Evolutionary conservation across 169 alveolate genomes (phyloP), one percentile per base, ranked within the genome.

Genomic region (Plasmodium malariae): DNA sequence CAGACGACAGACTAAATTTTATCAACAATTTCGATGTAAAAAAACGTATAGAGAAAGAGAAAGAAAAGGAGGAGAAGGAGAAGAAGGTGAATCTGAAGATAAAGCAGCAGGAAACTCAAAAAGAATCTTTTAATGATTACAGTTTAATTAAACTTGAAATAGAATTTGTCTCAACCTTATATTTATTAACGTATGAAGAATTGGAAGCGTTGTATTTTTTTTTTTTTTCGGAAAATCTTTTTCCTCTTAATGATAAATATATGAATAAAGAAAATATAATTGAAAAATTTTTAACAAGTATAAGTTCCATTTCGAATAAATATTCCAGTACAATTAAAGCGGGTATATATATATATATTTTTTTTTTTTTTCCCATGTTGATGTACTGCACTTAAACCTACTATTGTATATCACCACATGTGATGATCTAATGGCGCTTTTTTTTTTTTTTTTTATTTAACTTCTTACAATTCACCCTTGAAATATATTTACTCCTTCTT

Each of bases 111-210:
- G 69, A 62, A 43, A 36, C 26, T 54, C 30, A 63, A 76, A 76
- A 45, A n/a, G 65, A 76, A 37, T 28, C 26, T 45, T 43, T 37
- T 5, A 62, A 76, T 43, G 60, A 76, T 28, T 76, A 76, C 71
- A 55, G 63, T 26, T 37, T 76, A 37, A 76, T 76, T 63, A 76
- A 76, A 76, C 89, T 76, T 43, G 89, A 76, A 62, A 76, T 76
- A 76, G 78, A 76, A 76, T 76, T 76, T 63, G 76, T 76, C 21
- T 67, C 89, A 62, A 76, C 78, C 7, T 28, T 76, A 54, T 62
- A 76, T 76, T 45, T 76, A 76, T 55, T 76, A 76, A 76, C 89
- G 63, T 30, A 32, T 24, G 89, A 76, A n/a, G 89, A 76, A 65
- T 48, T 76, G 55, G 40, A 62, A 63, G 32, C 59, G 30, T 34